phyloP scores from a whole-genome alignment of 2,329 filamentous ascomycete genomes.

The Colletotrichum godetiae region DNA sequence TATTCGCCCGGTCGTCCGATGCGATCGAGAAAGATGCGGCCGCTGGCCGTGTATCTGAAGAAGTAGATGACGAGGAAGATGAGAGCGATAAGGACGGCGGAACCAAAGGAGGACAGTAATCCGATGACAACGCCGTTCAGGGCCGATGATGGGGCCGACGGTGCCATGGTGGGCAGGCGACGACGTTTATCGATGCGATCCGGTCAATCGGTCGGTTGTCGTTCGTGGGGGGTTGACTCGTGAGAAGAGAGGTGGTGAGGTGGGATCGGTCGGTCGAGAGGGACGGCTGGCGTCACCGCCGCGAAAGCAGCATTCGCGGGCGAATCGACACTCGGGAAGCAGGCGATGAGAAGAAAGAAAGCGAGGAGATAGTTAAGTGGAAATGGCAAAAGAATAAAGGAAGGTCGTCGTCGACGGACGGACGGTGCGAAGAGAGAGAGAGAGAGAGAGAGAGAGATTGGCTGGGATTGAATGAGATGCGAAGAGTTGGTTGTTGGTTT shows the following conservation, averaged over 20 bases:
- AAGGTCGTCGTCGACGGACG: constrained; percentile 19
- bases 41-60: constrained; percentile 88
- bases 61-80: constrained; percentile 89
- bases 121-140: constrained; percentile 90
- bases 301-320: constrained; percentile 36
- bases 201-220: constrained; percentile 23
- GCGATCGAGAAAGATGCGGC: constrained; percentile 92
- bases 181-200: constrained; percentile 29
- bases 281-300: constrained; percentile 39
- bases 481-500: not conserved
- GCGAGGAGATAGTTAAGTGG: not conserved
- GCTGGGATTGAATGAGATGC: constrained; percentile 10
- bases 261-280: constrained; percentile 31
- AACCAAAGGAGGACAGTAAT: constrained; percentile 92
- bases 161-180: constrained; percentile 31
- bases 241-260: not conserved
- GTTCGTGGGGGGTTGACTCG: not conserved
- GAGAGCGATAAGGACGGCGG: constrained; percentile 84
- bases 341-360: not conserved
- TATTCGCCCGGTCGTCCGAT: constrained; percentile 95
- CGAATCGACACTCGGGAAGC: constrained; percentile 7
- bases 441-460: constrained; percentile 1
- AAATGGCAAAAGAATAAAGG: not conserved
- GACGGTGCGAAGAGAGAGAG: constrained; percentile 2
- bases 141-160: constrained; percentile 54